phyloP scores from a whole-genome alignment of 148 eudicot species.

The Rhododendron ferrugineum region DNA sequence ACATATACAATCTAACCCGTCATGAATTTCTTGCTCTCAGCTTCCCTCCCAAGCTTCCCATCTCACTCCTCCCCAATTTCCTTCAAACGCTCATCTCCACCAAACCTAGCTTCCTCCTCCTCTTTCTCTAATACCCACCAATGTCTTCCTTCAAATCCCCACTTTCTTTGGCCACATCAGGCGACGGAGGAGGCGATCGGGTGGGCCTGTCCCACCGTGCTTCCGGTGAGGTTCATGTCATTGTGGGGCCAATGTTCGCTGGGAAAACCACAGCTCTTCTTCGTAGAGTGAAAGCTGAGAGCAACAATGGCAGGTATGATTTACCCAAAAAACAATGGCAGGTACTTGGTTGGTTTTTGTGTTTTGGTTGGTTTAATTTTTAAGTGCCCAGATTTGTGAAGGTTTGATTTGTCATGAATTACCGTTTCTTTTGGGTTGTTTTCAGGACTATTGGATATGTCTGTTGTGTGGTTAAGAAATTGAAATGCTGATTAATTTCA shows the following conservation, averaged over 20 bases:
- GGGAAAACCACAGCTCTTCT: conserved; percentile 86
- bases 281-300: conserved; percentile 59
- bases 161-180: neutral
- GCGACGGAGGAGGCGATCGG: neutral
- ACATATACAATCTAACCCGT: neutral
- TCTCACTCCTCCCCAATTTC: neutral
- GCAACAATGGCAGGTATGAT: conserved; percentile 63
- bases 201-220: neutral
- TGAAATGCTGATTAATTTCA: neutral
- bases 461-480: no score
- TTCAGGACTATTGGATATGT: no score
- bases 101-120: neutral
- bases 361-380: neutral
- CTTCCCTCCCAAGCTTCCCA: neutral
- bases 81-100: neutral
- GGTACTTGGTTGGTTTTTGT: conserved; percentile 26
- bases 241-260: conserved; percentile 86
- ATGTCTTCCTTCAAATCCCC: conserved; percentile 16
- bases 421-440: no score
- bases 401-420: neutral
- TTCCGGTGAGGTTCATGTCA: conserved; percentile 79
- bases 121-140: neutral
- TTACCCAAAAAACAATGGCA: conserved; percentile 54
- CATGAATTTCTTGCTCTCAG: neutral
- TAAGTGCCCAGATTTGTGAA: neutral